Percentiles rank a stretch among this genome's conserved stretches.
Evolutionary conservation across 768 basidiomycete species (phyloP).

Genomic region (Xerocomellus chrysenteron): DNA sequence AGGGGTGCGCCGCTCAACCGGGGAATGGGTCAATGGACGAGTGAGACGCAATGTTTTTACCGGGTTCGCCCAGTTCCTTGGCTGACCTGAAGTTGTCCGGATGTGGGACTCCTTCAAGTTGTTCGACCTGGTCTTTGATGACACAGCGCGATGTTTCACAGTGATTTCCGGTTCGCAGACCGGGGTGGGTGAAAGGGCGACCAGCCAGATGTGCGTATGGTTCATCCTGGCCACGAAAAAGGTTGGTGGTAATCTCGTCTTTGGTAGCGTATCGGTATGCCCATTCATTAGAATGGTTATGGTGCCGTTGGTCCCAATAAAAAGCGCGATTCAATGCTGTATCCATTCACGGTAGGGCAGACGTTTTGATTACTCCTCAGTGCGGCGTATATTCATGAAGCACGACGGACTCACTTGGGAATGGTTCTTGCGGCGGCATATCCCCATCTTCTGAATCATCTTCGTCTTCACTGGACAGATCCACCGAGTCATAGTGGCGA

Average conservation of each 20-base stretch:
- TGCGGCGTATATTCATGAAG: neutral
- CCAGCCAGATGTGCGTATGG: slow-evolving; percentile 1
- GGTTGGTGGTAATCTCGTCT: slow-evolving; percentile 30
- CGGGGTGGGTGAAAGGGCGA: neutral
- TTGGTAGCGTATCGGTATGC: slow-evolving; percentile 32
- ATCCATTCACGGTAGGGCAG: neutral
- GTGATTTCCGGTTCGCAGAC: neutral
- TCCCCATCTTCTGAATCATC: slow-evolving; percentile 15
- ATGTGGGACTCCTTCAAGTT: neutral
- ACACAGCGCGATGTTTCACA: slow-evolving; percentile 9
- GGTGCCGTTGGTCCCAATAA: slow-evolving; percentile 10
- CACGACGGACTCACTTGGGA: slow-evolving; percentile 24
- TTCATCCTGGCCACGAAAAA: slow-evolving; percentile 21
- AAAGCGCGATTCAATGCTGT: slow-evolving; percentile 22
- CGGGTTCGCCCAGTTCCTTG: neutral
- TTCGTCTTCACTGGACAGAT: slow-evolving; percentile 14
- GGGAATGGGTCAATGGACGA: neutral
- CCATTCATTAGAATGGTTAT: slow-evolving; percentile 19
- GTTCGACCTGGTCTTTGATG: slow-evolving; percentile 4
- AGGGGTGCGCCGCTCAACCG: neutral
- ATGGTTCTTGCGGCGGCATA: slow-evolving; percentile 14
- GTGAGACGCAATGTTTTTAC: neutral
- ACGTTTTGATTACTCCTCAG: slow-evolving; percentile 3
- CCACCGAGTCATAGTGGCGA: slow-evolving; percentile 1
- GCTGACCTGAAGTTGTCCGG: neutral